These are phyloP conservation scores for Achaetomiella virescens DNA, from an alignment of 495 filamentous ascomycete genomes.

Conservation along the genomic window DNA sequence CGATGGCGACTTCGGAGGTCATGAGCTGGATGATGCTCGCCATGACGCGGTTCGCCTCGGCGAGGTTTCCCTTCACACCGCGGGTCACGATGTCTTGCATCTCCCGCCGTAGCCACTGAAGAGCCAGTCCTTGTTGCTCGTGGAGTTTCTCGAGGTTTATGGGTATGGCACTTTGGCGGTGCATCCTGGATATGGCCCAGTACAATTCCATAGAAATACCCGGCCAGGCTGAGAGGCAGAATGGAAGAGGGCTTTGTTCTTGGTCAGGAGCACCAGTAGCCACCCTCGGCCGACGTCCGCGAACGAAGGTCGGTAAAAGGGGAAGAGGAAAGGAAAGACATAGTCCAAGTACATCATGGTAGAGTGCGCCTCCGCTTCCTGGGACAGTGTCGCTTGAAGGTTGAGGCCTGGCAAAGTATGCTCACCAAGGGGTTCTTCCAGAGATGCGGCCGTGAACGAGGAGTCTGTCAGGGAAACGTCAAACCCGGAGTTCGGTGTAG, in stretches of 20 bases:
- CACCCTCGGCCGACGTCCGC: slow-evolving; percentile 45
- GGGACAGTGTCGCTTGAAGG: neutral
- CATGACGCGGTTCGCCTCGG: slow-evolving; percentile 38
- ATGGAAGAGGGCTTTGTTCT: slow-evolving; percentile 44
- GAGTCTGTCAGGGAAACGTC: neutral
- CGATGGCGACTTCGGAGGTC: slow-evolving; percentile 43
- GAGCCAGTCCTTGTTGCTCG: slow-evolving; percentile 34
- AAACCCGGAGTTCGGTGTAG: neutral
- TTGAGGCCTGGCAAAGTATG: neutral
- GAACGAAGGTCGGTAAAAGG: slow-evolving; percentile 46
- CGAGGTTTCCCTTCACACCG: slow-evolving; percentile 24
- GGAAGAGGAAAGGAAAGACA: slow-evolving; percentile 48
- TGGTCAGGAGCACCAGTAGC: slow-evolving; percentile 47
- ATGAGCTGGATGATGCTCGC: slow-evolving; percentile 49
- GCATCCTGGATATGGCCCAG: slow-evolving; percentile 14
- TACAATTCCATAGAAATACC: slow-evolving; percentile 44
- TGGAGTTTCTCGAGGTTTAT: slow-evolving; percentile 33
- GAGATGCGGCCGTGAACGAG: neutral
- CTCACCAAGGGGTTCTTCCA: neutral
- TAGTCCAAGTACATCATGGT: slow-evolving; percentile 49
- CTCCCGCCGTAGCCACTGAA: slow-evolving; percentile 37
- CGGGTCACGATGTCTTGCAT: slow-evolving; percentile 35
- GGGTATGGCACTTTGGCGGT: slow-evolving; percentile 22
- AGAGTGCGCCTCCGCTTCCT: slow-evolving; percentile 22
- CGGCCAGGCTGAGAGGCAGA: slow-evolving; percentile 40